Percentiles rank a stretch among this genome's conserved stretches.
These are phyloP conservation scores for Plasmodium gallinaceum DNA, from an alignment of 169 alveolate species.

Conservation along the genomic window DNA sequence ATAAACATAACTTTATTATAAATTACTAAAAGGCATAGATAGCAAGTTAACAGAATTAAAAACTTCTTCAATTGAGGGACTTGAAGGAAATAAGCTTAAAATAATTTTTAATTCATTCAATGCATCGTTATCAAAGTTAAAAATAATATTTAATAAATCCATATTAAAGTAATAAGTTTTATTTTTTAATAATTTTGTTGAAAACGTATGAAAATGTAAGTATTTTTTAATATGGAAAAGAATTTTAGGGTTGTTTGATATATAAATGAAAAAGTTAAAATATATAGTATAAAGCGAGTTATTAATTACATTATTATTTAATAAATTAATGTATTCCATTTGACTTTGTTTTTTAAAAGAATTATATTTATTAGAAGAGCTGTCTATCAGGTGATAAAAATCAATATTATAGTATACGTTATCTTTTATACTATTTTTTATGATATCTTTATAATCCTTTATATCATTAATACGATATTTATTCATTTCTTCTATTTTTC, in stretches of 20 bases:
- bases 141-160: slow-evolving; percentile 56
- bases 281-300: slow-evolving; percentile 39
- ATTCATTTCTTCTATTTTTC: slow-evolving; percentile 38
- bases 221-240: slow-evolving; percentile 61
- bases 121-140: slow-evolving; percentile 43
- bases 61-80: slow-evolving; percentile 51
- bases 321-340: slow-evolving; percentile 1
- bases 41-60: slow-evolving; percentile 16
- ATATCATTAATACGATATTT: slow-evolving; percentile 31
- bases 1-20: not conserved
- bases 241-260: slow-evolving; percentile 48
- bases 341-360: not conserved
- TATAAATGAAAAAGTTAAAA: slow-evolving; percentile 49
- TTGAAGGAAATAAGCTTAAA: slow-evolving; percentile 48
- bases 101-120: slow-evolving; percentile 31
- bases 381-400: slow-evolving; percentile 36
- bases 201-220: slow-evolving; percentile 52
- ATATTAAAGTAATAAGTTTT: slow-evolving; percentile 36
- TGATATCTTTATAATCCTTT: slow-evolving; percentile 49
- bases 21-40: slow-evolving; percentile 26
- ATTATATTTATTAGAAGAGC: slow-evolving; percentile 6
- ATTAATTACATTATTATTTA: slow-evolving; percentile 1
- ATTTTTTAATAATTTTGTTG: slow-evolving; percentile 39
- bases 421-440: slow-evolving; percentile 49
- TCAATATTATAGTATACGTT: slow-evolving; percentile 43